Percentiles rank a stretch among this genome's conserved stretches.
Conservation (phyloP, 805 yeast species). For the Geotrichum ghanense region DNA sequence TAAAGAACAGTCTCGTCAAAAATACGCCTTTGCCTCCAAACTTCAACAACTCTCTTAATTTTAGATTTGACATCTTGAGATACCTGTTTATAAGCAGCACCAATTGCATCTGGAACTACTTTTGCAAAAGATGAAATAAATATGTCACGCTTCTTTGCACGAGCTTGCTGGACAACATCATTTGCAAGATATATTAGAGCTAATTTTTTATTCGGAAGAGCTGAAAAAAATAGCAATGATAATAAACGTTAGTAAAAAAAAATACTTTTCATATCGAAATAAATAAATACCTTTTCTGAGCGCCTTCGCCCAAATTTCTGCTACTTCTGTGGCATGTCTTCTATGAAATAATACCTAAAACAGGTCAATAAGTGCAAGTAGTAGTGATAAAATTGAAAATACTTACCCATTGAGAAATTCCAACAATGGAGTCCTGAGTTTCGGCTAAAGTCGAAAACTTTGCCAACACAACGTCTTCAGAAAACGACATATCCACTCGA, state of each 20-base stretch:
- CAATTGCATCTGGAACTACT: constrained; percentile 30
- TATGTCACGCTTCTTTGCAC: constrained; percentile 47
- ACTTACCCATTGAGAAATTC: constrained; percentile 60
- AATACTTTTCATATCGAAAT: constrained; percentile 7
- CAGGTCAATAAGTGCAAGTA: not conserved
- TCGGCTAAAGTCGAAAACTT: constrained; percentile 36
- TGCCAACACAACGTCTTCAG: constrained; percentile 36
- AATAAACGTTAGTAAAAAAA: not conserved
- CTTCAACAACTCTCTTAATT: constrained; percentile 44
- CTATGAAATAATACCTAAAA: constrained; percentile 45
- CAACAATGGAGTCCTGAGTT: constrained; percentile 61
- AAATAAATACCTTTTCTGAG: constrained; percentile 15
- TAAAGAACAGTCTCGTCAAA: constrained; percentile 29
- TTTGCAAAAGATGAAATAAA: constrained; percentile 47
- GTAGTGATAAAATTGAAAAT: constrained; percentile 5
- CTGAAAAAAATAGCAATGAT: constrained; percentile 7
- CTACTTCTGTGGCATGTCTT: constrained; percentile 42
- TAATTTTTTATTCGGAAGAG: constrained; percentile 34
- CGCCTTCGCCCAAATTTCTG: constrained; percentile 39
- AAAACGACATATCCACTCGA: constrained; percentile 46
- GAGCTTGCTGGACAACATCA: constrained; percentile 72
- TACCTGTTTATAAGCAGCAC: constrained; percentile 26
- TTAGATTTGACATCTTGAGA: constrained; percentile 37
- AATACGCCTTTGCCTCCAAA: constrained; percentile 56
- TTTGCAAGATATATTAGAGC: constrained; percentile 62